Percentiles rank a stretch among this genome's conserved stretches.
These are phyloP conservation scores for Kockiozyma suomiensis DNA, from an alignment of 805 yeast species.

Conservation along the genomic window DNA sequence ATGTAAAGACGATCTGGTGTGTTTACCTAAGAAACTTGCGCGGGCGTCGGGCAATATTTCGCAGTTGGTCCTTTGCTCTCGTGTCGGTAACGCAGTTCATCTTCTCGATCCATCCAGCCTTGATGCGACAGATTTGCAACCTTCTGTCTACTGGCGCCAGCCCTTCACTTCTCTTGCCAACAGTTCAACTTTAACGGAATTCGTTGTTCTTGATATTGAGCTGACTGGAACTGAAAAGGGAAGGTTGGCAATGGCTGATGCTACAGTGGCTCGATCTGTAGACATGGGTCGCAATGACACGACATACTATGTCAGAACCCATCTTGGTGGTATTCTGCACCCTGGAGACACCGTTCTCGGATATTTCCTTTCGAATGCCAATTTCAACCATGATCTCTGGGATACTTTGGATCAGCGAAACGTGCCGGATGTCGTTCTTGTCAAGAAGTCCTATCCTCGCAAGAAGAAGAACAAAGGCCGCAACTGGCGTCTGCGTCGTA, in stretches of 20 bases:
- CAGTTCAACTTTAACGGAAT: conserved; percentile 66
- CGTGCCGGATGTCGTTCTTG: conserved; percentile 81
- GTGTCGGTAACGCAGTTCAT: conserved; percentile 79
- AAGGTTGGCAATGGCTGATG: conserved; percentile 80
- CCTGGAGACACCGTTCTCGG: conserved; percentile 97
- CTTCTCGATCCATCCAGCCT: conserved; percentile 83
- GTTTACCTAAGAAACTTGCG: conserved; percentile 86
- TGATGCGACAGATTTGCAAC: conserved; percentile 71
- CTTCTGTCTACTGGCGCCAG: conserved; percentile 75
- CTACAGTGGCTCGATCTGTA: conserved; percentile 83
- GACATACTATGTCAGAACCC: conserved; percentile 83
- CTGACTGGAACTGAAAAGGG: conserved; percentile 82
- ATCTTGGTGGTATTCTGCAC: conserved; percentile 90
- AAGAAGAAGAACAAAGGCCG: conserved; percentile 73
- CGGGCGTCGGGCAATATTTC: conserved; percentile 79
- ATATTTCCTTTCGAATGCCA: conserved; percentile 79
- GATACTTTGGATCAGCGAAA: conserved; percentile 66
- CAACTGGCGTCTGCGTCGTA: conserved; percentile 91
- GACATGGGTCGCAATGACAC: conserved; percentile 87
- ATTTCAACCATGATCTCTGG: conserved; percentile 85
- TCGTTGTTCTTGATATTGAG: conserved; percentile 89
- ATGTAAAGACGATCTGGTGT: conserved; percentile 94
- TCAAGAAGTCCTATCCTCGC: conserved; percentile 86
- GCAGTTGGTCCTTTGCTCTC: conserved; percentile 80
- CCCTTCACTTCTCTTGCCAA: conserved; percentile 80